phyloP scores from a whole-genome alignment of 192 early-diverging fungal genomes.

The Paraglomus brasilianum region DNA sequence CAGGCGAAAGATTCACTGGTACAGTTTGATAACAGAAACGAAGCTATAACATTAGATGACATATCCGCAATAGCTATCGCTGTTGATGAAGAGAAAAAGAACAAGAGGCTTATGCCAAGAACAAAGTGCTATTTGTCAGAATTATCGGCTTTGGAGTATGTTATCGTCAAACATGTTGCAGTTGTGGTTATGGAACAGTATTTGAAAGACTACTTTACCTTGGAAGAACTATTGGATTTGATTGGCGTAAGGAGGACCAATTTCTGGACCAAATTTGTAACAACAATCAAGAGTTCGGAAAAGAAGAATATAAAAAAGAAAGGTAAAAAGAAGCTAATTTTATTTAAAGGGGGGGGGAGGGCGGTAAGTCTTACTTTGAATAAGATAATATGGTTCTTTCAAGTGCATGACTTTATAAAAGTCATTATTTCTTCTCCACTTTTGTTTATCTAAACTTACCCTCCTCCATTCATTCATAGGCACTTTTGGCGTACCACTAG shows the following conservation, averaged over 20 bases:
- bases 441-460: background rate
- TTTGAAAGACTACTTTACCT: conserved; percentile 64
- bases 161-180: conserved; percentile 84
- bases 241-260: conserved; percentile 74
- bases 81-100: background rate
- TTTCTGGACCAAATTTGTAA: conserved; percentile 73
- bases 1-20: background rate
- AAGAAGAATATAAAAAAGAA: conserved; percentile 47
- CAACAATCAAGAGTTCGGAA: conserved; percentile 59
- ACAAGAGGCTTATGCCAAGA: conserved; percentile 30
- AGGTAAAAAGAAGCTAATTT: conserved; percentile 39
- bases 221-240: conserved; percentile 76
- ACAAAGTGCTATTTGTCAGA: conserved; percentile 55
- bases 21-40: conserved; percentile 17
- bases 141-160: conserved; percentile 74
- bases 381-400: background rate
- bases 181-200: conserved; percentile 70
- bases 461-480: conserved; percentile 39
- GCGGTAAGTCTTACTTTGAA: background rate
- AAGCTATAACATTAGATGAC: conserved; percentile 28
- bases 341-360: background rate
- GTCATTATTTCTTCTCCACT: background rate
- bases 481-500: conserved; percentile 90
- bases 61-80: conserved; percentile 16
- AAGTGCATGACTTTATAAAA: background rate